Evolutionary conservation across 2,329 filamentous ascomycete genomes (phyloP).

Genomic region (Aspergillus eucalypticola): DNA sequence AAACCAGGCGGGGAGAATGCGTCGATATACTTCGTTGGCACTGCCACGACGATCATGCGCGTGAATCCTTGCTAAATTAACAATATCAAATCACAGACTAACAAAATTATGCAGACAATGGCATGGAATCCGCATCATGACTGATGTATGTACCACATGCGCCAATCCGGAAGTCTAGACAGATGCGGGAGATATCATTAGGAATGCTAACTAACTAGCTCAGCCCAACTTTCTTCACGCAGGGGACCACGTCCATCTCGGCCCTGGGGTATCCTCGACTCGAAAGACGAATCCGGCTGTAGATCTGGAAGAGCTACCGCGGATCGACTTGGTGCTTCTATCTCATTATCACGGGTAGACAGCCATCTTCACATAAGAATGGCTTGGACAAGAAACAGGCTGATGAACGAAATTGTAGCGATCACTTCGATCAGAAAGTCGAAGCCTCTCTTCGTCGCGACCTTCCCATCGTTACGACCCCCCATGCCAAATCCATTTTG

Average conservation of each 20-base stretch:
- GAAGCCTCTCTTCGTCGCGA: slow-evolving; percentile 53
- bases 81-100: not conserved
- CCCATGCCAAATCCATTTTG: slow-evolving; percentile 59
- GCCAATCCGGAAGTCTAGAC: too few species aligned
- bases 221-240: slow-evolving; percentile 66
- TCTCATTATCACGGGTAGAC: slow-evolving; percentile 62
- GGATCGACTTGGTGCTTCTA: slow-evolving; percentile 61
- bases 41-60: slow-evolving; percentile 41
- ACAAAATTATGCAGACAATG: slow-evolving; percentile 34
- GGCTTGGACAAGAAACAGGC: not conserved
- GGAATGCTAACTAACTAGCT: too few species aligned
- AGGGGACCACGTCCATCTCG: slow-evolving; percentile 67
- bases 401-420: slow-evolving; percentile 25
- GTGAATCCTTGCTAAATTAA: not conserved
- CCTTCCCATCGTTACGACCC: slow-evolving; percentile 65
- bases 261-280: slow-evolving; percentile 60
- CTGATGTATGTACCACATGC: slow-evolving; percentile 30
- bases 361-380: not conserved
- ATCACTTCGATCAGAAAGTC: slow-evolving; percentile 58
- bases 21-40: slow-evolving; percentile 43
- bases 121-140: slow-evolving; percentile 43
- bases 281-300: slow-evolving; percentile 61
- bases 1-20: slow-evolving; percentile 36
- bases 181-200: too few species aligned
- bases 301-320: slow-evolving; percentile 60